Evolutionary conservation across 2,329 filamentous ascomycete species (phyloP), one percentile per base, ranked within the genome.

Genomic region (Epichloe gansuensis): DNA sequence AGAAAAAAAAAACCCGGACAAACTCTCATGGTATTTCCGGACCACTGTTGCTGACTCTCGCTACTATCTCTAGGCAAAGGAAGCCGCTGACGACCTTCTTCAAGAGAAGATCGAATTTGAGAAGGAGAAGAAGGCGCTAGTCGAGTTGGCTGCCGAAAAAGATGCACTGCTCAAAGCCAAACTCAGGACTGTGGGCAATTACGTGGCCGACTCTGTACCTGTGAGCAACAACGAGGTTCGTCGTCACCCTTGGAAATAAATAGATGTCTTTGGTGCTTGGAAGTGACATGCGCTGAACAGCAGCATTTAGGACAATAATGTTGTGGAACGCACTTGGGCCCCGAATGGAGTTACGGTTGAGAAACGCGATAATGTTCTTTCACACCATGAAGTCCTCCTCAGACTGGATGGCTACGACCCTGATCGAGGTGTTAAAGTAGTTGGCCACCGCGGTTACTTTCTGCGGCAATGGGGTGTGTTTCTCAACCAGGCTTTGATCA

Each of bases 401-500:
- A 80, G 89, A 60, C 73, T 97, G 56, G 89, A 93, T 60, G 90
- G 91, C 51, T 96, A 95, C 65, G 93, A 97, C 66, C 86, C 89
- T 1, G 89, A 95, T 64, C 84, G 93, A 58, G 89, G 89, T 59
- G 87, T 89, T 57, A 97, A 97, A 75, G 80, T 97, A 57, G 90
- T 95, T 44, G 91, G 93, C 50, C 91, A 97, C 70, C 80, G 91
- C 60, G 91, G 91, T 40, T 97, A 97, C 73, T 96, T 91, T 71
- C 71, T 97, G 62, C 89, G 83, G 53, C 84, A 85, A 55, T 95
- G 90, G 74, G 93, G 91, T 55, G 82, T 96, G 40, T 90, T 91
- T 67, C 75, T 95, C 57, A 95, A 95, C 71, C 84, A 93, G 66
- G 93, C 93, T 1, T 77, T 98, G 49, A 84, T 96, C 69, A 95